phyloP scores from a whole-genome alignment of 371 early-diverging fungal genomes.

The Syncephalastrum monosporum region DNA sequence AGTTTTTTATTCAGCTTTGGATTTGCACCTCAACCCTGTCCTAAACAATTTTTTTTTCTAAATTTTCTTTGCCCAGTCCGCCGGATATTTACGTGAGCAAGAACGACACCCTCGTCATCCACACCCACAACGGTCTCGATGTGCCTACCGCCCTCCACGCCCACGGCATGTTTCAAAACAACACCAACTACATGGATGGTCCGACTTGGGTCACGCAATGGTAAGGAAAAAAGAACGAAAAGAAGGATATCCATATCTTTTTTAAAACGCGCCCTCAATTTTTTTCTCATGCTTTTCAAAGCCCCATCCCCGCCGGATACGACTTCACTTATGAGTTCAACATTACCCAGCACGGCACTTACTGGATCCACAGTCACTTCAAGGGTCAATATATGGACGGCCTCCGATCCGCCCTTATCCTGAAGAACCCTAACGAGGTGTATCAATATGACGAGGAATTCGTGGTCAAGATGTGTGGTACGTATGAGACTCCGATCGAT shows the following conservation, averaged over 20 bases:
- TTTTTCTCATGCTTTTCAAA: constrained; percentile 4
- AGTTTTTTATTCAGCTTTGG: constrained; percentile 16
- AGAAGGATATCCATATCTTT: background rate
- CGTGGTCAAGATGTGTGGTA: constrained; percentile 57
- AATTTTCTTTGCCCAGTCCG: constrained; percentile 22
- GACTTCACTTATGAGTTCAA: constrained; percentile 67
- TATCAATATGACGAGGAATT: constrained; percentile 73
- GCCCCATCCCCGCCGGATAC: constrained; percentile 38
- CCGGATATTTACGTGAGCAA: constrained; percentile 44
- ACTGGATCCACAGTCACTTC: constrained; percentile 76
- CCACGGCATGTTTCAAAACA: constrained; percentile 69
- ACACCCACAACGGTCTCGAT: constrained; percentile 63
- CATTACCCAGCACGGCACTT: constrained; percentile 68
- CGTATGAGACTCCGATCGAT: constrained; percentile 6
- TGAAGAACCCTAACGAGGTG: constrained; percentile 62
- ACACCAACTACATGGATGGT: constrained; percentile 63
- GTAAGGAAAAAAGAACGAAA: constrained; percentile 15
- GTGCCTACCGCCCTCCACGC: constrained; percentile 62
- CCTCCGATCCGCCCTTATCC: constrained; percentile 70
- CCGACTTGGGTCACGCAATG: constrained; percentile 64
- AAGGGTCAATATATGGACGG: constrained; percentile 83
- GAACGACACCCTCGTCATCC: constrained; percentile 61
- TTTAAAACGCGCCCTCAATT: background rate
- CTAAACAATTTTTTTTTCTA: too few species aligned
- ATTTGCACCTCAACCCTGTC: background rate